Base-by-base conservation (phyloP, 2,329 filamentous ascomycete species). In the Pezicula carpinea region DNA sequence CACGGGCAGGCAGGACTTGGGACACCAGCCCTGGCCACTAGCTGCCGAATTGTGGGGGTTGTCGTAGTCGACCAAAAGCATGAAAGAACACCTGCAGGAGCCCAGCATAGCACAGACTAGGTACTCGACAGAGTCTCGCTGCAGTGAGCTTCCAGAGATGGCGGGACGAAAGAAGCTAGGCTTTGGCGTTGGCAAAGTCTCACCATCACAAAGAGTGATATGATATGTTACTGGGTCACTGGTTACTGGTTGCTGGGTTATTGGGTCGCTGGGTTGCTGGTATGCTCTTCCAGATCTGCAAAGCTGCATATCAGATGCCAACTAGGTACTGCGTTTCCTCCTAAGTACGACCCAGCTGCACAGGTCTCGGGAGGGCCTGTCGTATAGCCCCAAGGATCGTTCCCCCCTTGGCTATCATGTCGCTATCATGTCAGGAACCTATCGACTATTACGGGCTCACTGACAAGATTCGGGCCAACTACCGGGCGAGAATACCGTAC, bases 161-260 rank as follows among this genome's bases (percentile, higher is more conserved):
- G 38, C 38, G 38, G 38, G 38, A 40, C 38, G 15, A 22, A 40
- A 13, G 18, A 40, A 26, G 38, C 38, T 40, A 40, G 38, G 7
- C 35, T 38, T 21, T 13, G 17, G 21, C 17, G 35, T 18, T 21
- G 18, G 26, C n/a, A 22, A 22, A 19, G 21, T 22, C 21, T 22
- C n/a, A 40, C 22, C 14, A 38, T 38, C 18, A 38, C 35, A 17
- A 21, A 17, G 10, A 38, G 14, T 18, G 35, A 21, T 38, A 19
- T 38, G 35, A 17, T 10, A 18, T 21, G 26, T 29, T 29, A 8
- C 26, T 29, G 26, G 26, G 23, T 4, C n/a, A n/a, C n/a, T n/a
- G n/a, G n/a, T n/a, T n/a, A n/a, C n/a, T n/a, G n/a, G n/a, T n/a
- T n/a, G n/a, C n/a, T n/a, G n/a, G n/a, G n/a, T n/a, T n/a, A n/a